Conservation (phyloP, 2,329 filamentous ascomycete genomes). For the Fusarium redolens region DNA sequence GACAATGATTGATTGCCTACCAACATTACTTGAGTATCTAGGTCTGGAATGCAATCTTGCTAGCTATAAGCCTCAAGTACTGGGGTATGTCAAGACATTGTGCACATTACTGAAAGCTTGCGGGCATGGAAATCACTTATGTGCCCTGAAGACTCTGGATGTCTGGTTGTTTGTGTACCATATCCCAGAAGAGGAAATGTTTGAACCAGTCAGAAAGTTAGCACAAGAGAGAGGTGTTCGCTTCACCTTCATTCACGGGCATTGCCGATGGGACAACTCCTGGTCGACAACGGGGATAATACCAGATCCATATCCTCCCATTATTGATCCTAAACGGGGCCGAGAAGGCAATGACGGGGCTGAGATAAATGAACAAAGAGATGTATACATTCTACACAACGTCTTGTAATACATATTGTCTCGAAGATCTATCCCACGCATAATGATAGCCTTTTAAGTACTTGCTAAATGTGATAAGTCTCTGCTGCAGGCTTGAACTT, state of each 20-base stretch:
- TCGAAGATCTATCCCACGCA: no score
- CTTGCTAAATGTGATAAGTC: no score
- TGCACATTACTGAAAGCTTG: background rate
- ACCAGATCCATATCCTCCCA: background rate
- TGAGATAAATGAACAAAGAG: no score
- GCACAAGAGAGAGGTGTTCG: background rate
- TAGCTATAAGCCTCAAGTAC: rapidly evolving
- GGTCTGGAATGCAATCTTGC: background rate
- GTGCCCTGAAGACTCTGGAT: background rate
- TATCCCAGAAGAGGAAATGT: rapidly evolving
- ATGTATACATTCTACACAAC: no score
- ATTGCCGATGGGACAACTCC: no score
- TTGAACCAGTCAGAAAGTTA: rapidly evolving
- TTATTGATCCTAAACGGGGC: background rate
- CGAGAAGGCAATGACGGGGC: background rate
- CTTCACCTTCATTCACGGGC: rapidly evolving
- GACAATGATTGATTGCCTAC: background rate
- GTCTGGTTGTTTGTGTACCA: background rate
- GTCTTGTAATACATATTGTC: no score
- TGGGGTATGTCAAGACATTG: rapidly evolving
- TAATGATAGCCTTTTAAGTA: no score
- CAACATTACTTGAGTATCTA: background rate
- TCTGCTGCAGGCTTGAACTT: no score
- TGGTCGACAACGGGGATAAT: background rate
- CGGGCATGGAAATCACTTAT: rapidly evolving